Evolutionary conservation across 2,329 filamentous ascomycete genomes (phyloP).

Genomic region (Penicillium sp.): DNA sequence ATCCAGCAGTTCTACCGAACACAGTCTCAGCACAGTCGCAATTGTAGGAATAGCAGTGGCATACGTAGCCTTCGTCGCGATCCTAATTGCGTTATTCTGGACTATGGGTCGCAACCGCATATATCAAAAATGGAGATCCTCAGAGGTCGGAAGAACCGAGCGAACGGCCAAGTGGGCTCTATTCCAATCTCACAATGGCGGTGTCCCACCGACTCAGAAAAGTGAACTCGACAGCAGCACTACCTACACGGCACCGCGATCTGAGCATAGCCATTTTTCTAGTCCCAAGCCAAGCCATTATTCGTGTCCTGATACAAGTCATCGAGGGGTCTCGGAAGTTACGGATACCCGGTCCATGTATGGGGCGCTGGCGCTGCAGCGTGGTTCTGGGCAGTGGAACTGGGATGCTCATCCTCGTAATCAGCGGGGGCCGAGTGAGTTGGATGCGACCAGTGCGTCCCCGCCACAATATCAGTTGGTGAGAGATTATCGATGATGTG

Average conservation of each 20-base stretch:
- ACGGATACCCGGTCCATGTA: not conserved
- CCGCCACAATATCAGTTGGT: not conserved
- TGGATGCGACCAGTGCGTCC: not conserved
- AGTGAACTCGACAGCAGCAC: conserved; percentile 14
- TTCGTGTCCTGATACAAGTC: not conserved
- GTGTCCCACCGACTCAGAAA: conserved; percentile 13
- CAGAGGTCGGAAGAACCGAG: conserved; percentile 32
- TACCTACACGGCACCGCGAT: not conserved
- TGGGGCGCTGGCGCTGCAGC: not conserved
- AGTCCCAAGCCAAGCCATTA: not conserved
- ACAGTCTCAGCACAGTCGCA: conserved; percentile 46
- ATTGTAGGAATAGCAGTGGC: conserved; percentile 64
- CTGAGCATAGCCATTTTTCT: not conserved
- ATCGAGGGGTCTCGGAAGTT: not conserved
- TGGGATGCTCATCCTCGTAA: conserved; percentile 3
- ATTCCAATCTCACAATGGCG: conserved; percentile 17
- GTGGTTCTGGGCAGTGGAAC: not conserved
- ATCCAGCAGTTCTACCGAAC: conserved; percentile 1
- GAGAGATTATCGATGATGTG: not conserved
- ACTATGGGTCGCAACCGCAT: conserved; percentile 37
- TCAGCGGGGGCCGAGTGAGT: not conserved
- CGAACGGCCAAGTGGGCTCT: conserved; percentile 37
- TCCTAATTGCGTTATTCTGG: conserved; percentile 48
- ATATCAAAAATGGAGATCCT: conserved; percentile 36
- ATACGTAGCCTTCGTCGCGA: conserved; percentile 45